phyloP scores from a whole-genome alignment of 495 filamentous ascomycete genomes.

The Filosporella fistucella region DNA sequence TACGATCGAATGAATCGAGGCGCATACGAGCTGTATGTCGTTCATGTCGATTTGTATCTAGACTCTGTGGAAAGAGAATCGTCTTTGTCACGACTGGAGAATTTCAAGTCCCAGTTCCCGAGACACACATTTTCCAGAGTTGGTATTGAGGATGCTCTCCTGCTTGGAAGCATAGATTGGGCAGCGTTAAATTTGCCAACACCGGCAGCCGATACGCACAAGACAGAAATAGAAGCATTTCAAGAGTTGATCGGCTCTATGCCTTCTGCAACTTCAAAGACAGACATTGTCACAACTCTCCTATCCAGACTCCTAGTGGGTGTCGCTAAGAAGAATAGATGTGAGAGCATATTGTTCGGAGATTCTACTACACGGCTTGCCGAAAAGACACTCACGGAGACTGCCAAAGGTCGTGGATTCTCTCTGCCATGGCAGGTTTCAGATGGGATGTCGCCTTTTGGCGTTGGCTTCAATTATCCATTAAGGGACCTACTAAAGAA shows the following conservation, averaged over 20 bases:
- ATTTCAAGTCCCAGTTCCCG: conserved; percentile 48
- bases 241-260: conserved; percentile 50
- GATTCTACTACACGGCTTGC: conserved; percentile 85
- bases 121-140: conserved; percentile 48
- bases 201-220: conserved; percentile 30
- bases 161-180: conserved; percentile 35
- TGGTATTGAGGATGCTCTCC: conserved; percentile 54
- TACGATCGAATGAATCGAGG: conserved; percentile 46
- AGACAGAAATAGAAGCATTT: conserved; percentile 38
- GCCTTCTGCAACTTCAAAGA: conserved; percentile 65
- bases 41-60: conserved; percentile 34
- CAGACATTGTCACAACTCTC: conserved; percentile 67
- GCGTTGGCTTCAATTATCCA: conserved; percentile 59
- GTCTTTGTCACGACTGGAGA: conserved; percentile 19
- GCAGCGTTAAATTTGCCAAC: conserved; percentile 21
- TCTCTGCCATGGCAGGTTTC: conserved; percentile 74
- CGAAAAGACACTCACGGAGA: conserved; percentile 77
- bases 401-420: conserved; percentile 85
- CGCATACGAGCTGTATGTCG: conserved; percentile 61
- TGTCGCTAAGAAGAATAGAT: conserved; percentile 52
- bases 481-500: conserved; percentile 78
- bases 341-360: conserved; percentile 72
- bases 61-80: conserved; percentile 19
- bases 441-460: conserved; percentile 64
- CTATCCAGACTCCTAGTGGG: conserved; percentile 64